Evolutionary conservation across 1,284 basidiomycete species (phyloP), one percentile per base, ranked within the genome.

Genomic region (Mycosarcoma mackinlayi): DNA sequence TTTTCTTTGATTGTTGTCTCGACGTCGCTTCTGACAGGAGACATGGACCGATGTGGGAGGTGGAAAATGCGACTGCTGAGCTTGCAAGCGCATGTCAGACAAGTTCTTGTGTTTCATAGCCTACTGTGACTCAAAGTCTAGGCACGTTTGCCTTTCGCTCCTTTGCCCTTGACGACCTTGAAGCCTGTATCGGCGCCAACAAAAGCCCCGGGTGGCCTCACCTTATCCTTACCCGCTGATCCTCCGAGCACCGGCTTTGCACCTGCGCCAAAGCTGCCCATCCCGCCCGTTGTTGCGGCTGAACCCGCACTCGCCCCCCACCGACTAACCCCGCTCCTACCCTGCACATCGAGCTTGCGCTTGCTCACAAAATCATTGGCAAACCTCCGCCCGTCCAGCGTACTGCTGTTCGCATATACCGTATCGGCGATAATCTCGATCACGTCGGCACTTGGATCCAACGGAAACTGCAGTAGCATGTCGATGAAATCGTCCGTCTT

Each of bases 341-440:
- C 67, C 21, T 73, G 76, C 5, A 79, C 78, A 27, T 80, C 80
- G 19, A 75, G 31, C 85, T 94, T 96, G 55, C 94, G 89, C 82
- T 88, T 91, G 64, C 86, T 88, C 46, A 93, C 89, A 79, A 94
- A 98, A 76, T 98, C 94, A 6, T 90, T 86, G 1, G 94, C 93
- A 78, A 98, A 98, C 27, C 94, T 88, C 52, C 94, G 88, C 1
- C 96, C 96, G 78, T 98, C 94, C 37, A 99, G 87, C 2, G 92
- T 98, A 23, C 92, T 91, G 76, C 92, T 94, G 77, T 91, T 93
- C 35, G 92, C 91, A 81, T 98, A 98, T 55, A 98, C 80, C 25
- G 72, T 72, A 37, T 83, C 82, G 18, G 82, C 80, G 31, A 83
- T 82, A 35, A 83, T 80, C 52, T 81, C 82, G 9, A 79, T 63